These are phyloP conservation scores for Coemansia sp. DNA, from an alignment of 192 early-diverging fungal genomes.

Conservation along the genomic window DNA sequence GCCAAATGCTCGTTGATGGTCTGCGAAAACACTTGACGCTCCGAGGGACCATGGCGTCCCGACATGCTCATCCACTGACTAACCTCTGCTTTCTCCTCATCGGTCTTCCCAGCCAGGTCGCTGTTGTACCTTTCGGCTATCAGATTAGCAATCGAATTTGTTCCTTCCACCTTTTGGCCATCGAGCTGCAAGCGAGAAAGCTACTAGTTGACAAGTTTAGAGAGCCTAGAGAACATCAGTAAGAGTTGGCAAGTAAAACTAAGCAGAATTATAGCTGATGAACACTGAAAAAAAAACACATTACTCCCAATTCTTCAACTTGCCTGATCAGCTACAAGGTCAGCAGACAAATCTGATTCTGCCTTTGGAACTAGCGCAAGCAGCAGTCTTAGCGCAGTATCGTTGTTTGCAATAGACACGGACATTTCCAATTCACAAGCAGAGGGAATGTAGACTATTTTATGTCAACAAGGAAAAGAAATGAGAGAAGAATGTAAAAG, in stretches of 20 bases:
- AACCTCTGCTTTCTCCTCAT: slow-evolving; percentile 44
- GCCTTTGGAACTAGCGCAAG: slow-evolving; percentile 40
- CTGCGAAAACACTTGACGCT: slow-evolving; percentile 52
- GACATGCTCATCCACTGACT: slow-evolving; percentile 59
- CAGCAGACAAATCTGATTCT: slow-evolving; percentile 26
- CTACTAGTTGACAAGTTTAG: slow-evolving; percentile 2
- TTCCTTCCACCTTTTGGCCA: slow-evolving; percentile 42
- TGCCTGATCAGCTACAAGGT: slow-evolving; percentile 43
- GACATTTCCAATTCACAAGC: slow-evolving; percentile 26
- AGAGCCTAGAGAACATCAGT: not conserved
- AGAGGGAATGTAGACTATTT: not conserved
- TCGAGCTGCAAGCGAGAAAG: slow-evolving; percentile 41
- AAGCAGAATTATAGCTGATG: not conserved
- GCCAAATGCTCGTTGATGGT: slow-evolving; percentile 65
- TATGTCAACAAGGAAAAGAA: not conserved
- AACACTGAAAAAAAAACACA: not conserved
- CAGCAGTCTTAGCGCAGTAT: slow-evolving; percentile 47
- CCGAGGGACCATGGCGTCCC: slow-evolving; percentile 38
- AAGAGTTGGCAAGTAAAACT: too few relatives aligned
- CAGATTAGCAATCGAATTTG: slow-evolving; percentile 44
- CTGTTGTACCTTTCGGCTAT: slow-evolving; percentile 46
- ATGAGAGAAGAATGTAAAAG: not conserved
- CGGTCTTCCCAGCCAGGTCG: slow-evolving; percentile 35
- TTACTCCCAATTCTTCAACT: not conserved
- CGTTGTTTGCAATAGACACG: slow-evolving; percentile 34